Conservation (phyloP, 805 yeast species). For the Candida ortonii region DNA sequence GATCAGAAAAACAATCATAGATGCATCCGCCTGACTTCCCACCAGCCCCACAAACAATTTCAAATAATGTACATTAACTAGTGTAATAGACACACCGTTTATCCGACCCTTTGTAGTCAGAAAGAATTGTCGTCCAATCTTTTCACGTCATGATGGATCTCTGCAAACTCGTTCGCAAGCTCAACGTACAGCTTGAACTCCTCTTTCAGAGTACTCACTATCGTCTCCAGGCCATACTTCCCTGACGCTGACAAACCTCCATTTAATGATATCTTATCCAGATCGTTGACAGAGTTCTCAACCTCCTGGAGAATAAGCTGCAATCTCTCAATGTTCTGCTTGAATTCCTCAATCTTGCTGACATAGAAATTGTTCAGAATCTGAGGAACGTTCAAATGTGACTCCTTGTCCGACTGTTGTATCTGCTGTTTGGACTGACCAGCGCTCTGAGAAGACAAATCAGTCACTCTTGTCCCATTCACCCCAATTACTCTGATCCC, state of each 20-base stretch:
- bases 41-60: too few relatives aligned
- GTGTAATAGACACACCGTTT: constrained; percentile 11
- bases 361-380: constrained; percentile 50
- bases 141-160: constrained; percentile 55
- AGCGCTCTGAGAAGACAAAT: constrained; percentile 10
- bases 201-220: constrained; percentile 60
- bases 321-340: constrained; percentile 47
- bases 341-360: constrained; percentile 40
- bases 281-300: constrained; percentile 61
- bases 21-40: too few relatives aligned
- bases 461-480: constrained; percentile 28
- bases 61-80: constrained; percentile 8
- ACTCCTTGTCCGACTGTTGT: constrained; percentile 36
- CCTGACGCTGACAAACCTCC: constrained; percentile 31
- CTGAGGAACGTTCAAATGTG: constrained; percentile 49
- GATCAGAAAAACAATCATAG: too few relatives aligned
- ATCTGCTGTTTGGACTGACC: constrained; percentile 29
- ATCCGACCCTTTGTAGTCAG: constrained; percentile 3
- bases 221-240: constrained; percentile 42
- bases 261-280: constrained; percentile 41
- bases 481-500: constrained; percentile 30
- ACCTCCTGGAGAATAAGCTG: constrained; percentile 49
- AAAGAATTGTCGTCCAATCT: constrained; percentile 21
- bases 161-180: constrained; percentile 70
- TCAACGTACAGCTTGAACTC: constrained; percentile 74